Percentiles rank a stretch among this genome's conserved stretches.
Conservation (phyloP, 1,284 basidiomycete species). For the Rhodotorula sp. region DNA sequence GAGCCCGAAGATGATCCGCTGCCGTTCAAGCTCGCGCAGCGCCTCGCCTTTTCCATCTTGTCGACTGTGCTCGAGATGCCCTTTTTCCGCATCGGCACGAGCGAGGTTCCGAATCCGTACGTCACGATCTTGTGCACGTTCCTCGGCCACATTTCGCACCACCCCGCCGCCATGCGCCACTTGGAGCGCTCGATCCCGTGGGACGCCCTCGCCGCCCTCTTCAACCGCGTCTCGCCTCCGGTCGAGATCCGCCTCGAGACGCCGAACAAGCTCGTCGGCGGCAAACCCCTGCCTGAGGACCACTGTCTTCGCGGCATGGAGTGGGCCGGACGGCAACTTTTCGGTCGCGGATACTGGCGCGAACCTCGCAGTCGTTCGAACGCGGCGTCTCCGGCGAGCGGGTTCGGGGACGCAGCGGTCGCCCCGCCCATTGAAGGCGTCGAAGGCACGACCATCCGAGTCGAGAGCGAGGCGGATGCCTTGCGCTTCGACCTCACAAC, state of each 20-base stretch:
- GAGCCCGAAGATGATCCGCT: constrained; percentile 51
- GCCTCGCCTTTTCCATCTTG: constrained; percentile 77
- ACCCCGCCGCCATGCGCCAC: constrained; percentile 60
- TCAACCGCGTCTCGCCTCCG: constrained; percentile 52
- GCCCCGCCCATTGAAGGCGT: constrained; percentile 28
- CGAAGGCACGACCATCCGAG: constrained; percentile 19
- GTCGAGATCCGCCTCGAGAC: constrained; percentile 60
- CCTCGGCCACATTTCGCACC: constrained; percentile 70
- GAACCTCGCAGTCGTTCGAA: constrained; percentile 9
- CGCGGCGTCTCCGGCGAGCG: neutral
- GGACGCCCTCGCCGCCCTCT: constrained; percentile 68
- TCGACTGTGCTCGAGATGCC: constrained; percentile 56
- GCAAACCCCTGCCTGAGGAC: constrained; percentile 79
- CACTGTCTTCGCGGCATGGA: constrained; percentile 94
- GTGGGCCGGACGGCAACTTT: constrained; percentile 85
- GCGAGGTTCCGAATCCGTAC: constrained; percentile 73
- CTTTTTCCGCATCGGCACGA: constrained; percentile 16
- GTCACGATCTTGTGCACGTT: constrained; percentile 84
- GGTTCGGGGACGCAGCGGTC: neutral
- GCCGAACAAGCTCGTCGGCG: constrained; percentile 52
- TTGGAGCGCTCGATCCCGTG: constrained; percentile 82
- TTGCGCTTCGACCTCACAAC: constrained; percentile 61
- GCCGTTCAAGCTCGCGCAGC: constrained; percentile 68
- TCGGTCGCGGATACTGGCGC: constrained; percentile 84
- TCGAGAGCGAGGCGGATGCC: constrained; percentile 73